Percentiles rank a stretch among this genome's conserved stretches.
phyloP scores from a whole-genome alignment of 2,329 filamentous ascomycete species.

The Aspergillus pseudoterreus region DNA sequence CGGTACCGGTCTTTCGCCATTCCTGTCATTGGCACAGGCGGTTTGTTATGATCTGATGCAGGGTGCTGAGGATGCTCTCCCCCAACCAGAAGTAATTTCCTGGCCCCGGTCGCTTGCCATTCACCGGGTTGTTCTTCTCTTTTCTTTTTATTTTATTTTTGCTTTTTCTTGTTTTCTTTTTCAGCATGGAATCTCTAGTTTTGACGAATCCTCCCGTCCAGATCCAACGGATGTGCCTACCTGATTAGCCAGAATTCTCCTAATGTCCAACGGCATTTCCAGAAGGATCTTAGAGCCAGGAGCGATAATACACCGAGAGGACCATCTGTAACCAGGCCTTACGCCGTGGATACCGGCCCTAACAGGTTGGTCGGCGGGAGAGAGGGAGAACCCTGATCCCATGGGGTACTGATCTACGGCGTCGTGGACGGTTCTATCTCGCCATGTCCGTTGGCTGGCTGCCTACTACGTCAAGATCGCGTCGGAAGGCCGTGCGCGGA shows the following conservation, averaged over 20 bases:
- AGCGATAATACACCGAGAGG: neutral
- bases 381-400: neutral
- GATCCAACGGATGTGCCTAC: neutral
- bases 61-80: slow-evolving; percentile 13
- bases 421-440: too few species aligned
- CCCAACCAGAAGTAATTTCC: neutral
- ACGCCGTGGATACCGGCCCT: neutral
- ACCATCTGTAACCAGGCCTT: neutral
- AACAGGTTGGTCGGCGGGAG: neutral
- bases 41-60: slow-evolving; percentile 20
- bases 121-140: slow-evolving; percentile 8
- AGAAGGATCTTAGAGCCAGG: neutral
- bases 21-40: slow-evolving; percentile 13
- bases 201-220: too few species aligned
- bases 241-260: neutral
- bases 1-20: slow-evolving; percentile 3
- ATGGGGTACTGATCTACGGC: slow-evolving; percentile 1
- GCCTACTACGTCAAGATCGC: neutral
- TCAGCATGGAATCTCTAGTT: neutral
- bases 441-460: neutral
- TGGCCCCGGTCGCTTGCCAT: slow-evolving; percentile 13
- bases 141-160: slow-evolving; percentile 8
- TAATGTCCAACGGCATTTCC: neutral
- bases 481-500: slow-evolving; percentile 9
- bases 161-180: slow-evolving; percentile 1